These are phyloP conservation scores for Lactarius akahatsu DNA, from an alignment of 768 basidiomycete genomes.

Conservation along the genomic window DNA sequence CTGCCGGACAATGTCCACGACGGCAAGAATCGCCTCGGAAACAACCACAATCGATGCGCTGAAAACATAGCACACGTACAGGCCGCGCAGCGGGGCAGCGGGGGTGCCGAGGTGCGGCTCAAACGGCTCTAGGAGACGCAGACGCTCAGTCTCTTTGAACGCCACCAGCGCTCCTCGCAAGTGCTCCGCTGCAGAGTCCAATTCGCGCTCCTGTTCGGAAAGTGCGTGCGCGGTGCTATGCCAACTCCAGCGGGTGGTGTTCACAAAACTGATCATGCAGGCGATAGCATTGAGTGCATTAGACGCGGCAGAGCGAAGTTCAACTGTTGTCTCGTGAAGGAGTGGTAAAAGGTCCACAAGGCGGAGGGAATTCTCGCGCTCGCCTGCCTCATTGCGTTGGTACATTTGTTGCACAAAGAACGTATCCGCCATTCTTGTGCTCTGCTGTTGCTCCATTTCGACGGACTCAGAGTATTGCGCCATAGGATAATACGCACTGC, in stretches of 20 bases:
- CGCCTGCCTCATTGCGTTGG: conserved; percentile 32
- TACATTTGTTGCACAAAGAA: conserved; percentile 39
- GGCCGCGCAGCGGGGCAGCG: conserved; percentile 39
- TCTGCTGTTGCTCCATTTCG: conserved; percentile 17
- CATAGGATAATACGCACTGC: conserved; percentile 18
- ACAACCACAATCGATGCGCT: conserved; percentile 44
- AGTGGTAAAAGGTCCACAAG: conserved; percentile 39
- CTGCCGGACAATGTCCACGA: conserved; percentile 40
- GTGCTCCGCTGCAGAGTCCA: conserved; percentile 34
- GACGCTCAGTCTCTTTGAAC: conserved; percentile 38
- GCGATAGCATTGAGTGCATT: conserved; percentile 34
- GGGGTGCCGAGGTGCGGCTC: conserved; percentile 36
- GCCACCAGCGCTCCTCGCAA: conserved; percentile 34
- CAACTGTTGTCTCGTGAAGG: conserved; percentile 37
- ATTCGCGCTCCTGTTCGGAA: conserved; percentile 25
- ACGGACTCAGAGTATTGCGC: conserved; percentile 14
- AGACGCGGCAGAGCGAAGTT: conserved; percentile 37
- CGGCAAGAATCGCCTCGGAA: conserved; percentile 38
- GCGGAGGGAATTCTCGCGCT: conserved; percentile 35
- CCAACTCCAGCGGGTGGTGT: conserved; percentile 37
- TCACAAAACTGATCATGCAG: conserved; percentile 36
- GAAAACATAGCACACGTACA: conserved; percentile 53
- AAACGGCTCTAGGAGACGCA: conserved; percentile 46
- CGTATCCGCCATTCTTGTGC: conserved; percentile 36
- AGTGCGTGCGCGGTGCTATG: conserved; percentile 28